phyloP scores from a whole-genome alignment of 176 grass and related monocot species.

The Rhipidocladum racemiflorum region DNA sequence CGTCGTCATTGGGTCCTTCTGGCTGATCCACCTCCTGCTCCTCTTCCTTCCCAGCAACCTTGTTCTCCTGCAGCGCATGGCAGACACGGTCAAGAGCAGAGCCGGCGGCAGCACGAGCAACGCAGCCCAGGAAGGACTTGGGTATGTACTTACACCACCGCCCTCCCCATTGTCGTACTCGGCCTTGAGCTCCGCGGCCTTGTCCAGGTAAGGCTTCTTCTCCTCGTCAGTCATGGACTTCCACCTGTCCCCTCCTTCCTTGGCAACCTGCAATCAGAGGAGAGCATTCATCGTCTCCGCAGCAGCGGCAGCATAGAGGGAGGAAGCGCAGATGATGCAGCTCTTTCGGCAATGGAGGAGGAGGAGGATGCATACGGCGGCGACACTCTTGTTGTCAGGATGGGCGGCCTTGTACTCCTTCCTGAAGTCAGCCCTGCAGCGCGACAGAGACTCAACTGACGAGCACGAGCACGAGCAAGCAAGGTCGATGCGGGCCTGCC shows the following conservation, averaged over 20 bases:
- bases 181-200: conserved; percentile 65
- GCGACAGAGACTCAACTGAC: not conserved
- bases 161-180: conserved; percentile 50
- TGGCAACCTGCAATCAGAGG: conserved; percentile 43
- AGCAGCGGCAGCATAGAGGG: not conserved
- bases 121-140: not conserved
- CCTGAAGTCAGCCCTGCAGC: conserved; percentile 72
- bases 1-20: not conserved
- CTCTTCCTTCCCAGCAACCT: not conserved
- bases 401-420: conserved; percentile 70
- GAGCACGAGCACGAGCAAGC: no score
- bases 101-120: no score
- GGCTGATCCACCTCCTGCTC: conserved; percentile 28
- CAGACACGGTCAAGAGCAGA: no score
- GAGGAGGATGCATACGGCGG: conserved; percentile 29
- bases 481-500: no score
- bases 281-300: not conserved
- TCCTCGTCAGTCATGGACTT: conserved; percentile 78
- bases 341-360: not conserved
- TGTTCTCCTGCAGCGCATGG: conserved; percentile 28
- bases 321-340: not conserved
- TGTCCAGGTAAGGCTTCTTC: conserved; percentile 72
- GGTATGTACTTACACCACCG: conserved; percentile 31
- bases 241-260: conserved; percentile 88
- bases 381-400: conserved; percentile 54